Percentiles rank a stretch among this genome's conserved stretches.
phyloP scores from a whole-genome alignment of 1,284 basidiomycete species.

The Fomitiporia mediterranea region DNA sequence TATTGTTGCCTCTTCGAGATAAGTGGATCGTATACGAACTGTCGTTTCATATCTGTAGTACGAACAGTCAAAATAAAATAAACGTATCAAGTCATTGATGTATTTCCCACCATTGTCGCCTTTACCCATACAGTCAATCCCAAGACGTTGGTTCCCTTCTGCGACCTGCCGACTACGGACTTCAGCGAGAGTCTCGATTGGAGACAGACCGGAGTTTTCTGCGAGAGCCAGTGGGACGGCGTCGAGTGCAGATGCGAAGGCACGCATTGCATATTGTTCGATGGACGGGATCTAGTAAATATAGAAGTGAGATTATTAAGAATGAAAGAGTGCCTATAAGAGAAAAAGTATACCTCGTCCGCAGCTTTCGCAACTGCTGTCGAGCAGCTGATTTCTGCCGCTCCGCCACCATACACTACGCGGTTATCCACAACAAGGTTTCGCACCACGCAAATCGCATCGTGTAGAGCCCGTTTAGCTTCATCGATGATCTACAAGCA shows the following conservation, averaged over 20 bases:
- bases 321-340: too few relatives aligned
- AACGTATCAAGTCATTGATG: too few relatives aligned
- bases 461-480: slow-evolving; percentile 95
- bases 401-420: slow-evolving; percentile 97
- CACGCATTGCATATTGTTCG: slow-evolving; percentile 99
- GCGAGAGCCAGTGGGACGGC: slow-evolving; percentile 92
- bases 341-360: slow-evolving; percentile 61
- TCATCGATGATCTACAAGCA: slow-evolving; percentile 88
- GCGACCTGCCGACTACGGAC: slow-evolving; percentile 93
- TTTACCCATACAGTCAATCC: slow-evolving; percentile 89
- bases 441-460: slow-evolving; percentile 95
- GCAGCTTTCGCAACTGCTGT: slow-evolving; percentile 92
- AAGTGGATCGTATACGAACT: slow-evolving; percentile 95
- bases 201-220: slow-evolving; percentile 95
- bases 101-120: slow-evolving; percentile 88
- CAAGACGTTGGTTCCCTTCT: slow-evolving; percentile 75
- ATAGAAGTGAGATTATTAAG: background rate
- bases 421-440: slow-evolving; percentile 95
- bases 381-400: slow-evolving; percentile 94
- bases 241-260: slow-evolving; percentile 92
- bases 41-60: slow-evolving; percentile 94
- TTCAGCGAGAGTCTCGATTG: slow-evolving; percentile 93
- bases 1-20: slow-evolving; percentile 98
- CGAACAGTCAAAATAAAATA: too few relatives aligned
- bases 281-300: slow-evolving; percentile 79